Conservation (phyloP, 1,139 yeast genomes). For the Arxiozyma telluris region DNA sequence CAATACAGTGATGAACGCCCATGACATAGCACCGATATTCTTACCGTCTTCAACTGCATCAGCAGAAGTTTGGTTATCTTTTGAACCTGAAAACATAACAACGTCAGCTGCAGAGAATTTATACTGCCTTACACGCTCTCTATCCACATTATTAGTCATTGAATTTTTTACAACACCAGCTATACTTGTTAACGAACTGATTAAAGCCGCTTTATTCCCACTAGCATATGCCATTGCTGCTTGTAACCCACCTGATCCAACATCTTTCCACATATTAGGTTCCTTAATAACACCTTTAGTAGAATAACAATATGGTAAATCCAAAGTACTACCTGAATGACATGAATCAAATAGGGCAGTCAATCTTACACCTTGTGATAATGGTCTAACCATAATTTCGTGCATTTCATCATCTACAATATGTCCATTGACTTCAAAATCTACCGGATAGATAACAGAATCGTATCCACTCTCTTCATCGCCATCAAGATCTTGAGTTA, state of each 20-base stretch:
- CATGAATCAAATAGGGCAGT: slow-evolving; percentile 90
- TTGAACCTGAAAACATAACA: slow-evolving; percentile 79
- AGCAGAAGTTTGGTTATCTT: slow-evolving; percentile 73
- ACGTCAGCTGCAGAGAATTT: slow-evolving; percentile 88
- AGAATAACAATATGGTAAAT: slow-evolving; percentile 79
- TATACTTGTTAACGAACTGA: slow-evolving; percentile 41
- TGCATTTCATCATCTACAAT: slow-evolving; percentile 83
- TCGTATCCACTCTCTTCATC: slow-evolving; percentile 89
- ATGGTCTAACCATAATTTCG: slow-evolving; percentile 64
- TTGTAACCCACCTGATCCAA: slow-evolving; percentile 64
- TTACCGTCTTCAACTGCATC: slow-evolving; percentile 72
- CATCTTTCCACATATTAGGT: slow-evolving; percentile 78
- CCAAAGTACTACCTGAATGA: slow-evolving; percentile 87
- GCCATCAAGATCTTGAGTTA: slow-evolving; percentile 68
- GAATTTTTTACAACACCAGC: slow-evolving; percentile 39
- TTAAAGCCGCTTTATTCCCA: slow-evolving; percentile 56
- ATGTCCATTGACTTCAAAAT: slow-evolving; percentile 64
- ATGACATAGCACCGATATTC: slow-evolving; percentile 92
- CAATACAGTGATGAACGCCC: slow-evolving; percentile 73
- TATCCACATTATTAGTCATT: slow-evolving; percentile 23
- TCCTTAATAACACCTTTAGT: slow-evolving; percentile 89
- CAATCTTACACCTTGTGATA: slow-evolving; percentile 75
- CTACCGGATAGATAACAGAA: slow-evolving; percentile 87
- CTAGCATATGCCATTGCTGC: slow-evolving; percentile 66
- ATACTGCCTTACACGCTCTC: slow-evolving; percentile 39